phyloP scores from a whole-genome alignment of 116 monocot species.

The Zostera marina region DNA sequence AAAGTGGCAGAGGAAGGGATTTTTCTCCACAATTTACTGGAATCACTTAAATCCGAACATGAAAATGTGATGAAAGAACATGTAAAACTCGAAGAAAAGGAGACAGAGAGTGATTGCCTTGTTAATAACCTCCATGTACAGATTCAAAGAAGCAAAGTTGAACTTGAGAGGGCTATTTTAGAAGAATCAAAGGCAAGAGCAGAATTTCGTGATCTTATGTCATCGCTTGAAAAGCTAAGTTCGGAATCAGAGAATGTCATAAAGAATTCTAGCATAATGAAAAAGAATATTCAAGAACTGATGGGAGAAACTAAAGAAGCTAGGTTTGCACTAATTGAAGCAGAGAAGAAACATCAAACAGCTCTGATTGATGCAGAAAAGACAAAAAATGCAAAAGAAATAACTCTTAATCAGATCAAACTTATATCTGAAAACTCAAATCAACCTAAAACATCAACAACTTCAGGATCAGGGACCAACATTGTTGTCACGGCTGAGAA shows the following conservation, averaged over 20 bases:
- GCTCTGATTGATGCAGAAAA: slow-evolving; percentile 43
- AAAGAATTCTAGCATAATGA: slow-evolving; percentile 37
- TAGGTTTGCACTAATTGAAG: slow-evolving; percentile 20
- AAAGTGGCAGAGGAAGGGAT: slow-evolving; percentile 43
- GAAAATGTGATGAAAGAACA: slow-evolving; percentile 45
- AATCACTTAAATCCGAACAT: slow-evolving; percentile 42
- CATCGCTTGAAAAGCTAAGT: slow-evolving; percentile 32
- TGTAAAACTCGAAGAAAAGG: slow-evolving; percentile 34
- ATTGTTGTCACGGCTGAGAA: slow-evolving; percentile 56
- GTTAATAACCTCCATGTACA: slow-evolving; percentile 31
- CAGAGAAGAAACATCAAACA: slow-evolving; percentile 35
- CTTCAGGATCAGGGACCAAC: slow-evolving; percentile 40
- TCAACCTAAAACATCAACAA: slow-evolving; percentile 25
- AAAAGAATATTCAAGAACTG: slow-evolving; percentile 34
- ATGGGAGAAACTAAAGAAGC: slow-evolving; percentile 35
- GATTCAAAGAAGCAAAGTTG: slow-evolving; percentile 45
- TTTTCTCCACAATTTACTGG: slow-evolving; percentile 26
- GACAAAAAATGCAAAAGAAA: slow-evolving; percentile 48
- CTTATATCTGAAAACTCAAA: slow-evolving; percentile 33
- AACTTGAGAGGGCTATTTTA: slow-evolving; percentile 39
- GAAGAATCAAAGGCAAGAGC: slow-evolving; percentile 29
- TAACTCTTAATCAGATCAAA: slow-evolving; percentile 45
- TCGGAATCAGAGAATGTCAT: slow-evolving; percentile 40
- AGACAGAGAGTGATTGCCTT: slow-evolving; percentile 41
- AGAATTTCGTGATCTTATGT: slow-evolving; percentile 33